Percentiles rank a stretch among this genome's conserved stretches.
phyloP scores from a whole-genome alignment of 129 eudicot species.

The Erigeron canadensis region DNA sequence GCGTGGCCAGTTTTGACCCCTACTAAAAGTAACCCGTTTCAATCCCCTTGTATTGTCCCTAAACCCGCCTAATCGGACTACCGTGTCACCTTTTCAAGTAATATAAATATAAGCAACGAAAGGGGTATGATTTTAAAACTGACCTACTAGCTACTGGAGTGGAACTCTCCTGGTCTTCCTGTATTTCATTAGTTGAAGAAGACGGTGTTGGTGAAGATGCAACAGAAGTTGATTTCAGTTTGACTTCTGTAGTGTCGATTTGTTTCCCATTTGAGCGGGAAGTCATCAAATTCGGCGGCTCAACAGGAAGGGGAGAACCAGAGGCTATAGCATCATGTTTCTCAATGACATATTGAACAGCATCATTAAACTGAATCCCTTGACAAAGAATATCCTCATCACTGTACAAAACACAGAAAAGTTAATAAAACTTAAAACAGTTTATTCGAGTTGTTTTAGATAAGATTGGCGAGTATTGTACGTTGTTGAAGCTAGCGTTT shows the following conservation, averaged over 20 bases:
- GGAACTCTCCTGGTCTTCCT: slow-evolving; percentile 64
- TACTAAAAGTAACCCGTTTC: background rate
- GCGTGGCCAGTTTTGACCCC: background rate
- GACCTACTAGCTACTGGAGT: slow-evolving; percentile 68
- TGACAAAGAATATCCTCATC: slow-evolving; percentile 83
- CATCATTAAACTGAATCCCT: slow-evolving; percentile 76
- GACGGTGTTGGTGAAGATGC: slow-evolving; percentile 36
- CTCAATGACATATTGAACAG: slow-evolving; percentile 59
- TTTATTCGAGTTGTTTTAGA: background rate
- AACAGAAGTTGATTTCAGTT: slow-evolving; percentile 26
- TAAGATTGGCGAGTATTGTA: slow-evolving; percentile 22
- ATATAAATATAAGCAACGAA: background rate
- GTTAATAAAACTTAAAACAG: background rate
- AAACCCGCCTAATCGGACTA: background rate
- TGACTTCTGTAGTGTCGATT: slow-evolving; percentile 27
- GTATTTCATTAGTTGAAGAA: slow-evolving; percentile 42
- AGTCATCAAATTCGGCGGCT: slow-evolving; percentile 18
- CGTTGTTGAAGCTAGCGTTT: slow-evolving; percentile 62
- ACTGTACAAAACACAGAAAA: slow-evolving; percentile 35
- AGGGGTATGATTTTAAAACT: slow-evolving; percentile 4
- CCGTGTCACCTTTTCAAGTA: background rate
- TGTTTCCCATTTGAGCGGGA: slow-evolving; percentile 32
- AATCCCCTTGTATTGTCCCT: background rate
- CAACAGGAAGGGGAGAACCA: slow-evolving; percentile 62
- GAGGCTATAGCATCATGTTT: slow-evolving; percentile 87